Evolutionary conservation across 345 rosid species (phyloP), one percentile per base, ranked within the genome.

Genomic region (Populus nigra): DNA sequence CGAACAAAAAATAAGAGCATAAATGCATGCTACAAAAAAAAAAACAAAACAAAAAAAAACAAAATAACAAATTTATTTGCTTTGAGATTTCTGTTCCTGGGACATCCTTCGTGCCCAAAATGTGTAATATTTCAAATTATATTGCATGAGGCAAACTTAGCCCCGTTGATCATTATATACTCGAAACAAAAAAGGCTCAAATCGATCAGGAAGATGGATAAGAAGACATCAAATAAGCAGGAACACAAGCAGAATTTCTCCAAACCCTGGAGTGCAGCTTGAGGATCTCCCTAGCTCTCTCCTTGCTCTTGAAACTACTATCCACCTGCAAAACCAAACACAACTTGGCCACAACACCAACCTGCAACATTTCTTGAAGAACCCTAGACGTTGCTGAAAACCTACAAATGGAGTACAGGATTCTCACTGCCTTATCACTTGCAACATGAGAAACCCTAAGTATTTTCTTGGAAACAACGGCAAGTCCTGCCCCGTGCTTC

Each of bases 391-490:
- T 89, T 20, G 79, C 85, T 22, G 91, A 87, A 62, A 75, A 89
- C 87, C 79, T 86, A 67, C 87, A 81, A 17, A 90, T 45, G 5
- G 90, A 86, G 2, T 76, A 55, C 82, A 90, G 35, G 29, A 89
- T 85, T 76, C 87, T 87, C 81, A 89, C 90, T 3, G 87, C 91
- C 69, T 86, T 74, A 1, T 89, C 87, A 39, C 80, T 87, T 5
- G 81, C 92, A 74, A 69, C 79, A 9, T 85, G 92, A 3, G 91
- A 86, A 57, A 90, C 88, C 77, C 92, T 80, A 8, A 89, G 85
- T 50, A 90, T 86, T 73, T 88, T 90, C 91, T 90, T 90, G 6
- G 94, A 85, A 43, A 89, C 91, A 5, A 86, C 72, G 0, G 94
- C 94, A 1, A 90, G 47, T 36, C 94, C 94, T 0, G 84, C 94